phyloP scores from a whole-genome alignment of 441 rosid genomes.

The Flueggea neowawraea region DNA sequence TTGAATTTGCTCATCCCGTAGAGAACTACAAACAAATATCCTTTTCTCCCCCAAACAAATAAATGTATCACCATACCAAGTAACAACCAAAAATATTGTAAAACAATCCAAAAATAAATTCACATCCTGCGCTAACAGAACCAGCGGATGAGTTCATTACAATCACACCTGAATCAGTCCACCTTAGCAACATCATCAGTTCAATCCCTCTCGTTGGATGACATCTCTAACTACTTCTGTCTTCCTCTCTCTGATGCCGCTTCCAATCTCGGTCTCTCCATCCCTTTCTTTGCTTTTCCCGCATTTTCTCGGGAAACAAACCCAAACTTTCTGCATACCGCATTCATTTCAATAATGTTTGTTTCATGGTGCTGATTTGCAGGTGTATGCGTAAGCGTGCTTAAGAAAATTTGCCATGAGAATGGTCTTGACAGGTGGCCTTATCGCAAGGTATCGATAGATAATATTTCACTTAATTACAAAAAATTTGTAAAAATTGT shows the following conservation, averaged over 20 bases:
- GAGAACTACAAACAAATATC: too few species aligned
- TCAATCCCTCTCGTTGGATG: conserved; percentile 13
- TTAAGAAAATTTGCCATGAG: conserved; percentile 38
- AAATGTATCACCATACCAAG: too few species aligned
- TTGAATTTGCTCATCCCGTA: too few species aligned
- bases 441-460: conserved; percentile 28
- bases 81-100: too few species aligned
- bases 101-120: too few species aligned
- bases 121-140: too few species aligned
- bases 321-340: neutral
- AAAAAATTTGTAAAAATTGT: neutral
- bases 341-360: neutral
- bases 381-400: conserved; percentile 38
- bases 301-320: neutral
- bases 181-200: too few species aligned
- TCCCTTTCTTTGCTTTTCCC: neutral
- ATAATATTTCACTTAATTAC: neutral
- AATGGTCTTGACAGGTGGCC: conserved; percentile 49
- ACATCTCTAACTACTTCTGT: conserved; percentile 32
- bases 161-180: neutral
- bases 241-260: conserved; percentile 42
- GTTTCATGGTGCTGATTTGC: neutral
- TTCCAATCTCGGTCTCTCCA: conserved; percentile 24
- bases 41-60: too few species aligned
- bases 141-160: too few species aligned